Evolutionary conservation across 768 basidiomycete genomes (phyloP).

Genomic region (Trametopsis cervina): DNA sequence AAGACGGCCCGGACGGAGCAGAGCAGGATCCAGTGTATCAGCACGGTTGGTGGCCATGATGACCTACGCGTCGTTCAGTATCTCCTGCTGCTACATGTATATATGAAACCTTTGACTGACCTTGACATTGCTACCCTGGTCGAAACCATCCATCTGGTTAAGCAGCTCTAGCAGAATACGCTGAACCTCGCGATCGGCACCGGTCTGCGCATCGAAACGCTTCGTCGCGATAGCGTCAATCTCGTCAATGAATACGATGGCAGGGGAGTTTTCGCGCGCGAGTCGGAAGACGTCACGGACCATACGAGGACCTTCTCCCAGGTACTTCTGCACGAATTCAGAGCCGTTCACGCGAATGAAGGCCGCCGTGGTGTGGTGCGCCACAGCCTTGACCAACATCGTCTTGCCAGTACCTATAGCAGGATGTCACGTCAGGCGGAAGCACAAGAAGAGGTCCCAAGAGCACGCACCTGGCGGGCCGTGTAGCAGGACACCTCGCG

Average conservation of each 20-base stretch:
- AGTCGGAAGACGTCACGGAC: constrained; percentile 98
- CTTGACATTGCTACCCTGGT: constrained; percentile 98
- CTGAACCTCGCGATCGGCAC: constrained; percentile 98
- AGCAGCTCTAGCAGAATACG: constrained; percentile 94
- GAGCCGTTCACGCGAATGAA: constrained; percentile 98
- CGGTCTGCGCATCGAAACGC: constrained; percentile 98
- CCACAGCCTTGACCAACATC: constrained; percentile 99
- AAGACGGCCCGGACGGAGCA: constrained; percentile 94
- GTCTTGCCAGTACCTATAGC: constrained; percentile 89
- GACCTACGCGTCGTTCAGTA: constrained; percentile 45
- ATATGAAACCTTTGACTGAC: constrained; percentile 32
- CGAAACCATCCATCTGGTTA: constrained; percentile 99
- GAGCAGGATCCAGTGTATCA: constrained; percentile 94
- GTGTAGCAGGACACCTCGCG: constrained; percentile 92
- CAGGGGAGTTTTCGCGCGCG: constrained; percentile 92
- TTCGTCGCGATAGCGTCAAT: constrained; percentile 99
- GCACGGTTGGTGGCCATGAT: constrained; percentile 99
- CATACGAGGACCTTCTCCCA: constrained; percentile 99
- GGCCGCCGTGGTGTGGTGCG: constrained; percentile 91
- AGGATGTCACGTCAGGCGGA: not conserved
- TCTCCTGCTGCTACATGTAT: not conserved
- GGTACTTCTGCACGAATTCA: constrained; percentile 99
- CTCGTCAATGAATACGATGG: constrained; percentile 99
- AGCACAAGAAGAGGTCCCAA: not conserved
- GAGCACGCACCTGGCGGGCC: constrained; percentile 80